phyloP scores from a whole-genome alignment of 176 grass and related monocot genomes.

The Tillandsia fasciculata region DNA sequence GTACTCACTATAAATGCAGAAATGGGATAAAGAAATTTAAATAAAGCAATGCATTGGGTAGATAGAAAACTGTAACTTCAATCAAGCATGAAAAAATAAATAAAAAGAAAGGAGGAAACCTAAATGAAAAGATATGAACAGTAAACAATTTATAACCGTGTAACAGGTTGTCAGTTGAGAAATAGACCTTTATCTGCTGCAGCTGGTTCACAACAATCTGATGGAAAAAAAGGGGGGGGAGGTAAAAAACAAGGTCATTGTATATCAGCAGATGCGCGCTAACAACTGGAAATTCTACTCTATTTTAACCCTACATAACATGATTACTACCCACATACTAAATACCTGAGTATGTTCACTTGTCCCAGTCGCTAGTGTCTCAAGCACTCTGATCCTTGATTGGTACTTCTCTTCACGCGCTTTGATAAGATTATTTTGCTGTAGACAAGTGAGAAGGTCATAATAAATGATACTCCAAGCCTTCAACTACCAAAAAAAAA shows the following conservation, averaged over 20 bases:
- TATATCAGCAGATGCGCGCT: background rate
- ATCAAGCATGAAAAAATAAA: background rate
- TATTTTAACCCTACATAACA: background rate
- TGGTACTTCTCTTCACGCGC: conserved; percentile 73
- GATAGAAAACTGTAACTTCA: no score
- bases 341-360: conserved; percentile 25
- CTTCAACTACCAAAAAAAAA: background rate
- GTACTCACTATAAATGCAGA: no score
- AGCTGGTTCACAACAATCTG: conserved; percentile 26
- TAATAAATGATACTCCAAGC: background rate
- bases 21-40: no score
- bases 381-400: conserved; percentile 60
- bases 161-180: conserved; percentile 11
- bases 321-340: background rate
- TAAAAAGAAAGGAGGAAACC: background rate
- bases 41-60: no score
- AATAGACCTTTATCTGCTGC: conserved; percentile 36
- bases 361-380: conserved; percentile 37
- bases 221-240: conserved; percentile 11
- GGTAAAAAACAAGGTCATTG: background rate
- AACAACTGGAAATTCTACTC: conserved; percentile 1
- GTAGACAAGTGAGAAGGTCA: conserved; percentile 23
- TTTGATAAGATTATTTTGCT: conserved; percentile 77
- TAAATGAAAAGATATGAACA: background rate
- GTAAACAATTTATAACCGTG: background rate